A percentile compares a stretch with the other conserved stretches of the same genome.
Conservation (phyloP, 352 stramenopile genomes). For the Phytophthora cajani region DNA sequence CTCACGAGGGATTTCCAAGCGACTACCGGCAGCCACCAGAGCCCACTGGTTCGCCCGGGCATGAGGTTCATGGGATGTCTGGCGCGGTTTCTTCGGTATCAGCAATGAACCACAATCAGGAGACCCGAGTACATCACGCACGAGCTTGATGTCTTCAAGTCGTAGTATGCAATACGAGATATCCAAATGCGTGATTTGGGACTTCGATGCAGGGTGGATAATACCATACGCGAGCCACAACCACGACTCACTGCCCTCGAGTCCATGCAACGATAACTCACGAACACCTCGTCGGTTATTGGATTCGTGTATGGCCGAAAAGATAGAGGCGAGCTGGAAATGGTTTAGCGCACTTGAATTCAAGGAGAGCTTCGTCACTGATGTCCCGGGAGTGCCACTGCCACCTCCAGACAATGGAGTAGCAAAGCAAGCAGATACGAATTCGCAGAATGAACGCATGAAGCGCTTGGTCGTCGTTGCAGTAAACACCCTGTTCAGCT, state of each 20-base stretch:
- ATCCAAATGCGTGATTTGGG: slow-evolving; percentile 34
- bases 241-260: slow-evolving; percentile 43
- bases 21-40: slow-evolving; percentile 19
- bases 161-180: slow-evolving; percentile 49
- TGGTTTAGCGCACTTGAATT: slow-evolving; percentile 37
- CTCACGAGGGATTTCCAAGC: slow-evolving; percentile 23
- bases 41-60: slow-evolving; percentile 2
- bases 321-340: slow-evolving; percentile 44
- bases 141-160: slow-evolving; percentile 32
- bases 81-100: slow-evolving; percentile 2
- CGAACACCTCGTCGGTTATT: slow-evolving; percentile 9
- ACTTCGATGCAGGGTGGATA: slow-evolving; percentile 30
- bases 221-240: slow-evolving; percentile 48
- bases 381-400: background rate
- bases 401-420: background rate
- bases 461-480: slow-evolving; percentile 2
- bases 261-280: slow-evolving; percentile 41
- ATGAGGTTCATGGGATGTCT: background rate
- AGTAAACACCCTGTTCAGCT: slow-evolving; percentile 37
- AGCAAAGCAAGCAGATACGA: slow-evolving; percentile 42
- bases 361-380: slow-evolving; percentile 32
- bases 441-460: slow-evolving; percentile 26
- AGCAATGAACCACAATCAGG: slow-evolving; percentile 9
- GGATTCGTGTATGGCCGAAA: slow-evolving; percentile 42
- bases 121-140: slow-evolving; percentile 21